Percentiles rank a stretch among this genome's conserved stretches.
Evolutionary conservation across 176 grass and related monocot species (phyloP).

Genomic region (Ensete ventricosum): DNA sequence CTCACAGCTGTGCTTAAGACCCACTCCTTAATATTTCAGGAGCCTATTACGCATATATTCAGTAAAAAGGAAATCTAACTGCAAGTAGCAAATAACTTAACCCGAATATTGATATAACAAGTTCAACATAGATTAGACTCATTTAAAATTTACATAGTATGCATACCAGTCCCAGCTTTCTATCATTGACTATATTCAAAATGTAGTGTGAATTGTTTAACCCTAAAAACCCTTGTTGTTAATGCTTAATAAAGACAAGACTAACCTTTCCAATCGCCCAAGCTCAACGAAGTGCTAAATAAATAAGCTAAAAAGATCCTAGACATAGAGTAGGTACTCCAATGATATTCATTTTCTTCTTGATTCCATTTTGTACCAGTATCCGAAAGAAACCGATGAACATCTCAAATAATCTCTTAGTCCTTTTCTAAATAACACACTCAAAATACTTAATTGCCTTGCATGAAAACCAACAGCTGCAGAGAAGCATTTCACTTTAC

Average conservation of each 20-base stretch:
- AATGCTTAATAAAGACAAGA: not conserved
- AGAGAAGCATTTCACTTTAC: conserved; percentile 30
- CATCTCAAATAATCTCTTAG: not conserved
- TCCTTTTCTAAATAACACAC: not conserved
- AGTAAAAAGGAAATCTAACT: no score
- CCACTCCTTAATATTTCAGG: no score
- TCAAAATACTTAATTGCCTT: not conserved
- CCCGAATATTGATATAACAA: no score
- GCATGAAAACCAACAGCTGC: not conserved
- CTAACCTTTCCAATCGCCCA: not conserved
- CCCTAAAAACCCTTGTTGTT: not conserved
- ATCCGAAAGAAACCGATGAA: not conserved
- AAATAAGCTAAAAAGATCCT: not conserved
- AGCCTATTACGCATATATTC: no score
- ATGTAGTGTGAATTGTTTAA: not conserved
- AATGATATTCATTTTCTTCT: no score
- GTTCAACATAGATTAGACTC: no score
- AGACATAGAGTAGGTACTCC: not conserved
- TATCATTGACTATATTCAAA: not conserved
- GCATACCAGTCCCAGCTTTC: not conserved
- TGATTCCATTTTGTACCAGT: not conserved
- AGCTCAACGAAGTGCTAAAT: not conserved
- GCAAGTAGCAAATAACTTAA: no score
- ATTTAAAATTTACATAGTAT: no score
- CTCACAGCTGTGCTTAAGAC: no score